Percentiles rank a stretch among this genome's conserved stretches.
These are phyloP conservation scores for Cyberlindnera xylosilytica DNA, from an alignment of 805 yeast species.

Conservation along the genomic window DNA sequence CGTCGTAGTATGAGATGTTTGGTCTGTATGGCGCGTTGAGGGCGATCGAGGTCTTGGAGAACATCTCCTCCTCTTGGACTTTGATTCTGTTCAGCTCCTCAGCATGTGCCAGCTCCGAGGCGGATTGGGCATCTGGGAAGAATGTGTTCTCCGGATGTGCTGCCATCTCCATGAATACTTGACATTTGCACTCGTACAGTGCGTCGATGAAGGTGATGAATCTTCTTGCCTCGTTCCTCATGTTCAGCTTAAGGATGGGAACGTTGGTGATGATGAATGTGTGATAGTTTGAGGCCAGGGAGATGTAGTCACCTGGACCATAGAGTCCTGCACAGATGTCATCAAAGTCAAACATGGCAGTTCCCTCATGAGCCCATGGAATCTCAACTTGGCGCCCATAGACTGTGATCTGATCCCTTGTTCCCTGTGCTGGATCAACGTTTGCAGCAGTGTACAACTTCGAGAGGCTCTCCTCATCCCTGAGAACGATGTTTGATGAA, in stretches of 20 bases:
- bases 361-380: slow-evolving; percentile 40
- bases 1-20: slow-evolving; percentile 60
- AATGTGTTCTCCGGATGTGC: slow-evolving; percentile 51
- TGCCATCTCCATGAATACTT: slow-evolving; percentile 50
- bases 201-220: slow-evolving; percentile 69
- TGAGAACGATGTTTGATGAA: slow-evolving; percentile 33
- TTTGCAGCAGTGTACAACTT: slow-evolving; percentile 3
- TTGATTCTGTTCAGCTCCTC: slow-evolving; percentile 35
- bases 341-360: slow-evolving; percentile 48
- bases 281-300: slow-evolving; percentile 57
- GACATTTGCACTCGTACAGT: slow-evolving; percentile 63
- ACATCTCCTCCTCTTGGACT: slow-evolving; percentile 69
- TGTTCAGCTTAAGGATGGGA: slow-evolving; percentile 52
- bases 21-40: slow-evolving; percentile 66
- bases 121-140: slow-evolving; percentile 55
- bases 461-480: not conserved
- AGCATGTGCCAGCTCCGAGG: no score
- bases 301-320: slow-evolving; percentile 69
- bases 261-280: slow-evolving; percentile 58
- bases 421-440: slow-evolving; percentile 7
- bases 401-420: slow-evolving; percentile 37
- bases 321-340: slow-evolving; percentile 53
- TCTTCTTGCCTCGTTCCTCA: slow-evolving; percentile 67
- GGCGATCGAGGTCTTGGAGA: slow-evolving; percentile 58
- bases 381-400: slow-evolving; percentile 53